phyloP scores from a whole-genome alignment of 2,329 filamentous ascomycete genomes.

The Talaromyces islandicus region DNA sequence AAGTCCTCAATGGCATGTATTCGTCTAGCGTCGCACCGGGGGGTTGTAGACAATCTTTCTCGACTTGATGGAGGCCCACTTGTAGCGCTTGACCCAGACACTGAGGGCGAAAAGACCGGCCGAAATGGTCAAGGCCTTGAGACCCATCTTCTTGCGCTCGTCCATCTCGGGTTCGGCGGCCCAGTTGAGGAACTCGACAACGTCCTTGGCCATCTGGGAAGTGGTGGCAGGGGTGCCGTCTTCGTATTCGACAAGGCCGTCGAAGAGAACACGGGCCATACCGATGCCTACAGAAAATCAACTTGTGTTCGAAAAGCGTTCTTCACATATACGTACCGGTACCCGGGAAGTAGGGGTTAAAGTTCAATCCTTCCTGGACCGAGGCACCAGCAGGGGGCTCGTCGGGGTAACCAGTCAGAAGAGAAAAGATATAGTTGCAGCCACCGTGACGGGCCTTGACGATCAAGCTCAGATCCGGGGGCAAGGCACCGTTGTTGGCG shows the following conservation, averaged over 20 bases:
- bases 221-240: conserved; percentile 89
- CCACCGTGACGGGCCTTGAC: conserved; percentile 96
- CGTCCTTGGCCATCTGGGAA: conserved; percentile 99
- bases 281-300: conserved; percentile 57
- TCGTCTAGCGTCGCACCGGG: conserved; percentile 42
- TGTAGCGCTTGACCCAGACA: conserved; percentile 99
- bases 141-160: conserved; percentile 98
- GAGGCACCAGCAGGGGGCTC: conserved; percentile 85
- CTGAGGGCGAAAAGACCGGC: conserved; percentile 76
- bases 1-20: background rate
- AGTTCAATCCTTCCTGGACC: conserved; percentile 88
- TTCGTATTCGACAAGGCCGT: conserved; percentile 96
- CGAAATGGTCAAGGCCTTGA: conserved; percentile 84
- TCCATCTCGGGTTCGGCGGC: conserved; percentile 98
- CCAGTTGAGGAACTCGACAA: conserved; percentile 99
- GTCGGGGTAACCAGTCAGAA: conserved; percentile 95
- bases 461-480: conserved; percentile 95
- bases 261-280: conserved; percentile 97
- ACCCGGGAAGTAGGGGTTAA: conserved; percentile 99
- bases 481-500: conserved; percentile 96
- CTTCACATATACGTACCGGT: conserved; percentile 55
- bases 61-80: conserved; percentile 95
- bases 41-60: conserved; percentile 88
- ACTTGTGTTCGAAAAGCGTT: background rate
- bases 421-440: conserved; percentile 96